These are phyloP conservation scores for Syzygium oleosum DNA, from an alignment of 345 rosid genomes.

Conservation along the genomic window DNA sequence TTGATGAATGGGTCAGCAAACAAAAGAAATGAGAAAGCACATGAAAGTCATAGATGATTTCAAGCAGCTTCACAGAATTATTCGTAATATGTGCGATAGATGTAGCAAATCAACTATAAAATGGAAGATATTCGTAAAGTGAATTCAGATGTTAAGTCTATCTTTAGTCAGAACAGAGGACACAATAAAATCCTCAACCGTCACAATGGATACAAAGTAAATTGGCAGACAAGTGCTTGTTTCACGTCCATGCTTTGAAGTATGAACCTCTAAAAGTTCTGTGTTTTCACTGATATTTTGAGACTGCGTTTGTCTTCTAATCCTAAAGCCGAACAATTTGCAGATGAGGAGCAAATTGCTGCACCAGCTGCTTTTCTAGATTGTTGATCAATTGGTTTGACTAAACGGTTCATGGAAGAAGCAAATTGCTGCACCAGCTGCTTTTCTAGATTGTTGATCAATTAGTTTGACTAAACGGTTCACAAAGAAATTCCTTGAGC, in stretches of 20 bases:
- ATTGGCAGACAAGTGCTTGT: neutral
- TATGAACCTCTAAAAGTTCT: neutral
- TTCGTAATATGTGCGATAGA: neutral
- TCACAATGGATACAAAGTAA: neutral
- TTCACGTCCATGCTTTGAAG: neutral
- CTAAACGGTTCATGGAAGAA: neutral
- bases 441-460: neutral
- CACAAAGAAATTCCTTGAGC: neutral
- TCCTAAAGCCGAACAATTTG: neutral
- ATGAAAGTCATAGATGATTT: neutral
- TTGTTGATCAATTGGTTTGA: neutral
- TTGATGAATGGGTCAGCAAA: neutral
- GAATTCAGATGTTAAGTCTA: neutral
- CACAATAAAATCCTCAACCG: neutral
- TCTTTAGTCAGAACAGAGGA: neutral
- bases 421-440: neutral
- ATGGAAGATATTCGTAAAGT: neutral
- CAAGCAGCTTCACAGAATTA: neutral
- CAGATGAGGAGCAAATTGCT: neutral
- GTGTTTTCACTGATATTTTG: neutral
- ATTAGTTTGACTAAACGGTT: neutral
- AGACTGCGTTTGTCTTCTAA: neutral
- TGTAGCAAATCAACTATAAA: neutral
- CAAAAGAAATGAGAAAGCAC: neutral
- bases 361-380: neutral